Evolutionary conservation across 352 stramenopile species (phyloP).

Genomic region (Pythium utonaiense): DNA sequence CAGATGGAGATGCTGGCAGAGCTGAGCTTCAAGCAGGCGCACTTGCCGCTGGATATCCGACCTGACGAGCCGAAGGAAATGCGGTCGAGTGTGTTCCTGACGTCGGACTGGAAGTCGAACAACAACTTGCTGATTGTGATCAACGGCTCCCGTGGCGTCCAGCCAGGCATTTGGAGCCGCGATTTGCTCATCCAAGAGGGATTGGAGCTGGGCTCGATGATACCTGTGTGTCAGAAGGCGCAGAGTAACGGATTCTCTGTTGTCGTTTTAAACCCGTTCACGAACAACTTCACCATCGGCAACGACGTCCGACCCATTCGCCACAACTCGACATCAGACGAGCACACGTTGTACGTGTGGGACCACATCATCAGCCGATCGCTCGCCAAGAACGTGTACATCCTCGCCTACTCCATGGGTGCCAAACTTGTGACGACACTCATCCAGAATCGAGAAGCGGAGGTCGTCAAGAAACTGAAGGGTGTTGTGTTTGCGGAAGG

Average conservation of each 20-base stretch:
- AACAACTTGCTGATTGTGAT: constrained; percentile 66
- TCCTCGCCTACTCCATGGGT: constrained; percentile 69
- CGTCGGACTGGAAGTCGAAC: constrained; percentile 59
- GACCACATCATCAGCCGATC: constrained; percentile 67
- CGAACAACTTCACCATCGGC: constrained; percentile 61
- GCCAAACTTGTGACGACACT: constrained; percentile 67
- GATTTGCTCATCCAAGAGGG: constrained; percentile 75
- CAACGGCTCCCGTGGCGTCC: constrained; percentile 57
- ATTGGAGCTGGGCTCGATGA: constrained; percentile 71
- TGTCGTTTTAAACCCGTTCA: constrained; percentile 68
- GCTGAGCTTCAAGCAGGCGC: constrained; percentile 68
- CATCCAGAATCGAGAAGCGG: constrained; percentile 55
- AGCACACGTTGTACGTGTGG: constrained; percentile 75
- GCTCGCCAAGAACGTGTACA: constrained; percentile 51
- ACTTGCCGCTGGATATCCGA: constrained; percentile 52
- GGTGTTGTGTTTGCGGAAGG: constrained; percentile 69
- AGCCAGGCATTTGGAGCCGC: constrained; percentile 78
- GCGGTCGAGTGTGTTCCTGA: constrained; percentile 68
- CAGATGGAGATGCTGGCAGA: constrained; percentile 84
- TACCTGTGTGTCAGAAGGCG: constrained; percentile 57
- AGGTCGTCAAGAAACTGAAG: constrained; percentile 50
- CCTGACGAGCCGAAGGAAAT: constrained; percentile 65
- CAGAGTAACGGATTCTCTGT: constrained; percentile 45
- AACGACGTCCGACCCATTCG: constrained; percentile 58
- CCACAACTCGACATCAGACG: constrained; percentile 52